A percentile compares a stretch with the other conserved stretches of the same genome.
Evolutionary conservation across 1,284 basidiomycete species (phyloP).

Genomic region (Pseudomicrostroma phylloplanum): DNA sequence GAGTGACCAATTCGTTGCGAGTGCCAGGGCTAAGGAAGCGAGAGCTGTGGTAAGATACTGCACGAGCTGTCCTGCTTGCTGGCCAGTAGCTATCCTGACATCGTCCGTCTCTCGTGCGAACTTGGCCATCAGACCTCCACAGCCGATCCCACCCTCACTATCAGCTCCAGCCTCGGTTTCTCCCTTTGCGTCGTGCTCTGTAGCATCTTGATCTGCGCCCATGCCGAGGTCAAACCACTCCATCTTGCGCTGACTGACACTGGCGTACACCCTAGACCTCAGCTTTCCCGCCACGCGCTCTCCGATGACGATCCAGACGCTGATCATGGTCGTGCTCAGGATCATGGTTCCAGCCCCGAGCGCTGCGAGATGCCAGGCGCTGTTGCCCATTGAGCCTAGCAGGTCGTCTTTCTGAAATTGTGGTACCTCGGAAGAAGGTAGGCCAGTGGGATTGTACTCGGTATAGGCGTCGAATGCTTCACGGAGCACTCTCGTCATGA

Average conservation of each 20-base stretch:
- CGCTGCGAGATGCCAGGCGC: constrained; percentile 61
- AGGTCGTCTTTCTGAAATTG: constrained; percentile 59
- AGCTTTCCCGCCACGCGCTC: constrained; percentile 71
- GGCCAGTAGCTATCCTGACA: constrained; percentile 73
- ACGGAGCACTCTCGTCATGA: constrained; percentile 87
- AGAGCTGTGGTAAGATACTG: constrained; percentile 75
- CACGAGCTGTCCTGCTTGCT: constrained; percentile 68
- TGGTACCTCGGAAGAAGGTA: constrained; percentile 46
- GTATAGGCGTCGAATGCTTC: constrained; percentile 75
- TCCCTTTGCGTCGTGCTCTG: not conserved
- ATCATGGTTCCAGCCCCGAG: constrained; percentile 66
- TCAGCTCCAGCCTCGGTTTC: constrained; percentile 25
- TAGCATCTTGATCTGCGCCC: not conserved
- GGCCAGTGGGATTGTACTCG: constrained; percentile 55
- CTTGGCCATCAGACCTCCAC: constrained; percentile 88
- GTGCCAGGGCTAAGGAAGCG: constrained; percentile 72
- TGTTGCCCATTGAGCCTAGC: constrained; percentile 60
- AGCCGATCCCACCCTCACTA: constrained; percentile 57
- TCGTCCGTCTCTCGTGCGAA: constrained; percentile 91
- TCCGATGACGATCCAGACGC: constrained; percentile 79
- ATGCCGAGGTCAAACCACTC: constrained; percentile 49
- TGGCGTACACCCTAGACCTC: constrained; percentile 64
- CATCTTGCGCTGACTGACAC: constrained; percentile 68
- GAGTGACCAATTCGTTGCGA: constrained; percentile 71
- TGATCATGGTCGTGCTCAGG: constrained; percentile 68